phyloP scores from a whole-genome alignment of 495 filamentous ascomycete genomes.

The Tetracladium setigerum region DNA sequence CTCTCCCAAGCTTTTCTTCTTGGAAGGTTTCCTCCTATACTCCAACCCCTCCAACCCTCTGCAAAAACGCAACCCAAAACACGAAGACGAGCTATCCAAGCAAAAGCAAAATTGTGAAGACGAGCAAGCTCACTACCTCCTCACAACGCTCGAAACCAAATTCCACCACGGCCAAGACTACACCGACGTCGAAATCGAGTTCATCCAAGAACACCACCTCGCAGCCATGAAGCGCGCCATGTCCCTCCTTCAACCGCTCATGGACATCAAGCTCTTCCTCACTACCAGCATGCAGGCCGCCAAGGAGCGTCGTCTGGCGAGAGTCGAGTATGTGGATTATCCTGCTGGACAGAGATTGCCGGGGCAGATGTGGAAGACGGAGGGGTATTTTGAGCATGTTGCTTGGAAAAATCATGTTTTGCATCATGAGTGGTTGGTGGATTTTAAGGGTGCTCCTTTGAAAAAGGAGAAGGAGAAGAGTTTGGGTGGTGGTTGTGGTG shows the following conservation, averaged over 20 bases:
- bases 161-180: no score
- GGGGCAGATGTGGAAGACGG: slow-evolving; percentile 12
- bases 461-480: background rate
- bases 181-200: no score
- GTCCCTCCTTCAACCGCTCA: no score
- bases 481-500: no score
- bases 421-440: slow-evolving; percentile 7
- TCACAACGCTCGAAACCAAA: no score
- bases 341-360: background rate
- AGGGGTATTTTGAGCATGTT: slow-evolving; percentile 13
- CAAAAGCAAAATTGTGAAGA: no score
- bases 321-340: slow-evolving; percentile 1
- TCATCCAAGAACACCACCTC: no score
- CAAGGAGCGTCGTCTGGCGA: background rate
- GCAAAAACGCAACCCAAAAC: no score
- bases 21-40: slow-evolving; percentile 15
- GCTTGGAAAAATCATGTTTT: slow-evolving; percentile 12
- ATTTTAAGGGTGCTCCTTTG: background rate
- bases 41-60: background rate
- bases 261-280: slow-evolving; percentile 7
- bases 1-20: background rate
- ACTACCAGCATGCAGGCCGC: background rate
- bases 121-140: no score
- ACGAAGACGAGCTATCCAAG: no score
- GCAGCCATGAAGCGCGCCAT: no score